Base-by-base conservation (phyloP, 225 moss, liverwort and hornwort species). In the Bryoerythrophyllum caledonicum region DNA sequence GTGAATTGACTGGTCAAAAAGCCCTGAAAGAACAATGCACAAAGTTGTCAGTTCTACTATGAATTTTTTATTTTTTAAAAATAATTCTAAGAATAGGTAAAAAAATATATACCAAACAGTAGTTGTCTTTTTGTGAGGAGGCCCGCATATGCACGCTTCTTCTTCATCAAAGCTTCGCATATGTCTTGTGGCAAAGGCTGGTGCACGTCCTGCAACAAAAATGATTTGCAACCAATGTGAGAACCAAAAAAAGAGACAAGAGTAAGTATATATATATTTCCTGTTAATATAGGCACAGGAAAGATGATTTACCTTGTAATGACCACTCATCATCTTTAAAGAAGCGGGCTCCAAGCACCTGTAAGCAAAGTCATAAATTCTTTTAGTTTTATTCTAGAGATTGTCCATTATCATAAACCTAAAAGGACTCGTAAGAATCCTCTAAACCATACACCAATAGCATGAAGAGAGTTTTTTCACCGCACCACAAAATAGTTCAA, bases 51-150 rank as follows among this genome's bases (percentile, higher is more conserved):
- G 54, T 41, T 46, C 4, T 3, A 14, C 32, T 20, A 55, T 37
- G 19, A 60, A 60, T 70, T 41, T 54, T 46, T 46, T 46, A 10
- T 46, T 15, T 15, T n/a, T n/a, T n/a, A n/a, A 15, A 37, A 14
- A 23, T 44, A 43, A 51, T 79, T 48, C 20, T 79, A 21, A 21
- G 15, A 77, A 77, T 12, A 60, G 14, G 24, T 60, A 30, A n/a
- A n/a, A n/a, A n/a, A 19, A 25, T 44, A 74, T 59, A 53, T 80
- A 96, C 96, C 97, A 68, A 93, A 95, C 23, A 99, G 83, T 63
- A 99, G 71, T 79, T 99, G 97, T 53, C 94, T 89, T 80, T 99
- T 99, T 27, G 94, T 94, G 68, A 93, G 91, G 72, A 99, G 92
- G 70, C 93, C 97, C 23, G 97, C 89, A 78, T 84, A 72, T 15